Base-by-base conservation (phyloP, 1,139 yeast genomes). In the Dujonia santamariae region DNA sequence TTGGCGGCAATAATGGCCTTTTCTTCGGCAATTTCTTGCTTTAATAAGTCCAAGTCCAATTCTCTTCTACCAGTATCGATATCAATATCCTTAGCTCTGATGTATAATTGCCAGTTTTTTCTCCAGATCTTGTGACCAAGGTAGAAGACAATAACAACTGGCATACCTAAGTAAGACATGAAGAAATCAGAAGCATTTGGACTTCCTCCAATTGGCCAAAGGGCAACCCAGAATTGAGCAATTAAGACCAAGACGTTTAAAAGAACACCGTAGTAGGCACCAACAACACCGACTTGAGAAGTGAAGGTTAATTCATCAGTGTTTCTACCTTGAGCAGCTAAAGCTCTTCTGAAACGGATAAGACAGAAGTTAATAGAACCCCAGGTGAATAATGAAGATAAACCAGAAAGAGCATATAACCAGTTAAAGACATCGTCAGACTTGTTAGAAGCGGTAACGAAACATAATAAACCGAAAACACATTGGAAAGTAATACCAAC, bases 281-380 rank as follows among this genome's bases (percentile, higher is more conserved):
- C 83, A 43, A 59, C 53, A n/a, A 71, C 51, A 32, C 84, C 83
- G 9, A 72, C 59, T 51, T 76, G 82, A 3, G 83, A 65, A 4
- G 54, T 61, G 50, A 73, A 78, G 2, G 80, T 63, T 34, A 78
- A 53, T 48, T 78, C 84, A 41, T 67, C 72, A 7, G 64, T 84
- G 71, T 24, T 32, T 44, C 69, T 54, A 3, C 61, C 60, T 38
- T 62, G 63, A 3, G 40, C 45, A 16, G 22, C 28, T 34, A 64
- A 48, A 0, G 63, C 71, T 35, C 59, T 46, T 53, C 70, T 56
- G 44, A 64, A 65, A 33, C 71, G 47, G 15, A 65, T 47, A 40
- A 61, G 70, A 18, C 67, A 59, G 19, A 62, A 37, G 40, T 63
- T 56, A 34, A 65, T 64, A 13, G 66, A 53, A 21, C 61, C 45